Evolutionary conservation across 805 yeast genomes (phyloP).

Genomic region (Teunomyces atbi): DNA sequence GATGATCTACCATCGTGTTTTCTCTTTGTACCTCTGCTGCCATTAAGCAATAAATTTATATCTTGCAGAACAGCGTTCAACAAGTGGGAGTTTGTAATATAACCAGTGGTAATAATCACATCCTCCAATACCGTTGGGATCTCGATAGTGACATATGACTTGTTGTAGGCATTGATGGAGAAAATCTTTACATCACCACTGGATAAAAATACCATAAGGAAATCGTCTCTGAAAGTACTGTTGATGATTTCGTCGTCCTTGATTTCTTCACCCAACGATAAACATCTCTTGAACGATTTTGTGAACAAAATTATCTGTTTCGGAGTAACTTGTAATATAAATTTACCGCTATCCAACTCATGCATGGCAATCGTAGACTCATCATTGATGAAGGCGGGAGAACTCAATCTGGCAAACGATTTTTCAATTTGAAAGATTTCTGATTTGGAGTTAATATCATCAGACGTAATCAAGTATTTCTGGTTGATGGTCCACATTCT

Average conservation of each 20-base stretch:
- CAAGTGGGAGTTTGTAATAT: conserved; percentile 53
- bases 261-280: conserved; percentile 43
- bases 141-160: conserved; percentile 30
- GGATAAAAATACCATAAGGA: conserved; percentile 59
- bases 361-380: conserved; percentile 67
- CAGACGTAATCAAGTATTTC: conserved; percentile 69
- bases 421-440: conserved; percentile 66
- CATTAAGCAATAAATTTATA: conserved; percentile 26
- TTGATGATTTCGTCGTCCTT: conserved; percentile 60
- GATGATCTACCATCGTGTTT: conserved; percentile 14
- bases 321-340: conserved; percentile 73
- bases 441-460: conserved; percentile 58
- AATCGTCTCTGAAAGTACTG: conserved; percentile 62
- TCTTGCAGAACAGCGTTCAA: conserved; percentile 41
- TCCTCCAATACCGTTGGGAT: conserved; percentile 42
- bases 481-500: conserved; percentile 73
- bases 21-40: conserved; percentile 30
- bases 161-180: conserved; percentile 39
- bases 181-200: conserved; percentile 69
- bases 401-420: conserved; percentile 58
- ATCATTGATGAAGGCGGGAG: conserved; percentile 61
- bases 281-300: conserved; percentile 53
- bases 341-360: conserved; percentile 51
- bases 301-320: conserved; percentile 60
- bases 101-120: conserved; percentile 67